Base-by-base conservation (phyloP, 1,139 yeast genomes). In the Taphrina communis region DNA sequence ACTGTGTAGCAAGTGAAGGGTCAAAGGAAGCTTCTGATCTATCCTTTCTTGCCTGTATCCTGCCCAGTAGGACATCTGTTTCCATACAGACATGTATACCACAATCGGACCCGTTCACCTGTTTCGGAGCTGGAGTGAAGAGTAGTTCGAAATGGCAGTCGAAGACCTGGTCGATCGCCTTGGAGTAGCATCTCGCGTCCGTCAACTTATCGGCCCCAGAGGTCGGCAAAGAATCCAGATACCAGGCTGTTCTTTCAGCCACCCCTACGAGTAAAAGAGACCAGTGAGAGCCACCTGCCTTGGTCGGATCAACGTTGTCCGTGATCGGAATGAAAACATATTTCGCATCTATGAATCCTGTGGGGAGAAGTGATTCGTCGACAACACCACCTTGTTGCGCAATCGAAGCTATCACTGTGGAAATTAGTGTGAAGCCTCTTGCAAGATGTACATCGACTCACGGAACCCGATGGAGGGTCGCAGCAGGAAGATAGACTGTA, bases 21-120 rank as follows among this genome's bases (percentile, higher is more conserved):
- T 53, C 58, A 19, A 53, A 53, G 11, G 55, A 11, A 35, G 44
- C 44, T 11, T 8, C 53, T 9, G 59, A 12, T 31, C 14, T n/a
- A 21, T 25, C 48, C 52, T n/a, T 62, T n/a, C 14, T 17, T n/a
- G 9, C 48, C 41, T 55, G 61, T 38, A 63, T 9, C 39, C 67
- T n/a, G 3, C 67, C 46, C n/a, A 63, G 48, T 8, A 63, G 55
- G 12, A 63, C 41, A 36, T 63, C 61, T 8, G 85, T 80, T 25
- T 83, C 76, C 65, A 83, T 84, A 71, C 88, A 83, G 7, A 89
- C 86, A 71, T 86, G 83, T 0, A 88, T 87, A 0, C 96, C 96
- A 78, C 96, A 89, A 75, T 90, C 96, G 65, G 83, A 85, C 0
- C 90, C 89, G 75, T 89, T 89, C 53, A 80, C 80, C 76, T 90